These are phyloP conservation scores for Neoboletus brunneissimus DNA, from an alignment of 768 basidiomycete genomes.

Conservation along the genomic window DNA sequence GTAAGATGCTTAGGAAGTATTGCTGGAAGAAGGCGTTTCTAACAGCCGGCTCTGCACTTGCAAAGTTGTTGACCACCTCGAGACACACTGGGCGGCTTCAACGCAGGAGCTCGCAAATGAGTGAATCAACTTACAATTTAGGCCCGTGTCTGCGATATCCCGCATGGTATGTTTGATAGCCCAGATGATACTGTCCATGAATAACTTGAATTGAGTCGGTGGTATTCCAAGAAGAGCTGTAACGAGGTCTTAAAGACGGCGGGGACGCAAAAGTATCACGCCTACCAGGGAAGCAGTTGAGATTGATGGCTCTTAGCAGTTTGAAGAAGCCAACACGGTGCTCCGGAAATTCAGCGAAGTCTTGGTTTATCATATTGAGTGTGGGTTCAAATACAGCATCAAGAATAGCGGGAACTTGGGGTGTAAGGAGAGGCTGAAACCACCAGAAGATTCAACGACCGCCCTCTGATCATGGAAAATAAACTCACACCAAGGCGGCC, in stretches of 20 bases:
- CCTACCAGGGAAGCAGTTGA: slow-evolving; percentile 92
- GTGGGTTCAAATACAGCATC: slow-evolving; percentile 98
- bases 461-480: not conserved
- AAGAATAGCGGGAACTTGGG: slow-evolving; percentile 91
- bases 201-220: slow-evolving; percentile 92
- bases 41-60: slow-evolving; percentile 70
- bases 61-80: slow-evolving; percentile 95
- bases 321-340: slow-evolving; percentile 98
- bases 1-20: slow-evolving; percentile 89
- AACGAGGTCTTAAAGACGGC: not conserved
- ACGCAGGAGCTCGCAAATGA: not conserved
- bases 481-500: slow-evolving; percentile 79
- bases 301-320: slow-evolving; percentile 86
- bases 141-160: slow-evolving; percentile 90
- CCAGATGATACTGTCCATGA: slow-evolving; percentile 99
- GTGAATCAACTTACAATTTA: slow-evolving; percentile 52
- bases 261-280: not conserved
- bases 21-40: slow-evolving; percentile 94
- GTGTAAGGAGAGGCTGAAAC: slow-evolving; percentile 73
- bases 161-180: slow-evolving; percentile 99
- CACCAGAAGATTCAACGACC: slow-evolving; percentile 6
- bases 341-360: slow-evolving; percentile 98
- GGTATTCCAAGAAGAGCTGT: slow-evolving; percentile 78
- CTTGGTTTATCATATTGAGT: slow-evolving; percentile 98
- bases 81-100: slow-evolving; percentile 62